Evolutionary conservation across 139 green algal species (phyloP), one percentile per base, ranked within the genome.

Genomic region (Limnomonas spitsbergensis): DNA sequence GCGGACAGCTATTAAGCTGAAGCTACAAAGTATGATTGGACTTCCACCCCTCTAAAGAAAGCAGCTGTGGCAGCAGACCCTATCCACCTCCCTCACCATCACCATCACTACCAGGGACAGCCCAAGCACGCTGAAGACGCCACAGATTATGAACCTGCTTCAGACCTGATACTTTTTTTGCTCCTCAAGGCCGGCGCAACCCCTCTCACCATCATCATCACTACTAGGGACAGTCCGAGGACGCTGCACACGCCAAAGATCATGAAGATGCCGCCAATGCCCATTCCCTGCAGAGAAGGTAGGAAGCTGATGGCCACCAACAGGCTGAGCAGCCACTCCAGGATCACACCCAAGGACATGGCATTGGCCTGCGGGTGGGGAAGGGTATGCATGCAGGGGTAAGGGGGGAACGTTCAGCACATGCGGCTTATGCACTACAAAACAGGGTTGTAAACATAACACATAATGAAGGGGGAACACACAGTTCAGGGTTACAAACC

Each of bases 261-360:
- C 4, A 79, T 72, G 74, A 73, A 79, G 34, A 67, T 73, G 3
- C n/a, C 34, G 4, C 37, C 56, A 26, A 79, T 26, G 4, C 53
- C 53, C 27, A 79, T 74, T 38, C 40, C 36, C 4, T 54, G 61
- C 20, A 81, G 4, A 32, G 73, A n/a, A 4, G 37, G 39, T 3
- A 66, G 75, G 34, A 84, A 84, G 32, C 38, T 80, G n/a, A 73
- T 38, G 4, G 82, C 82, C 1, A 93, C 81, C 24, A 79, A 26
- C 24, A 91, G 53, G 61, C 86, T 89, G 69, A 40, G 77, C 1
- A 80, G 37, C 88, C 88, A 92, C 67, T 87, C 88, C 4, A 87
- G 72, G 70, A 39, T 73, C 32, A 84, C 90, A 35, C 81, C 87
- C 4, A 87, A 34, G 6, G 83, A 82, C 6, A 74, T 71, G 32